Evolutionary conservation across 768 basidiomycete species (phyloP).

Genomic region (Lactifluus hygrophoroides): DNA sequence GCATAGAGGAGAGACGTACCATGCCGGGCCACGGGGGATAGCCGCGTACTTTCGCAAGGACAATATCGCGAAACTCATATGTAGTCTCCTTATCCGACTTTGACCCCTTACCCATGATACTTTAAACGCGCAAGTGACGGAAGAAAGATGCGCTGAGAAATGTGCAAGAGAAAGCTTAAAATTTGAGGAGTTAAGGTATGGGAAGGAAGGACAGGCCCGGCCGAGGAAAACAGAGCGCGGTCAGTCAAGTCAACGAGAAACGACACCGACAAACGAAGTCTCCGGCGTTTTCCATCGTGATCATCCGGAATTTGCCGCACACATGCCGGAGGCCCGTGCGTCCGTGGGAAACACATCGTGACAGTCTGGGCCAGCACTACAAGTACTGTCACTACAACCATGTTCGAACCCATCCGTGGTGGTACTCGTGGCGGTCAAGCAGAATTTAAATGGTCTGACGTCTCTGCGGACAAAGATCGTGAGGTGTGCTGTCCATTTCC

Average conservation of each 20-base stretch:
- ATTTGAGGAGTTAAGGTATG: neutral
- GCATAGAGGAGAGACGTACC: constrained; percentile 45
- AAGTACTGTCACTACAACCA: constrained; percentile 26
- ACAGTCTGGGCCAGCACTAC: too few relatives aligned
- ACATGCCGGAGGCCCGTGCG: constrained; percentile 10
- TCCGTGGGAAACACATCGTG: neutral
- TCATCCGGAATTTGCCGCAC: constrained; percentile 12
- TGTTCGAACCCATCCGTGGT: constrained; percentile 82
- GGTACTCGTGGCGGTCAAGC: constrained; percentile 90
- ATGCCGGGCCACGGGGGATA: constrained; percentile 94
- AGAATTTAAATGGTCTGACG: constrained; percentile 88
- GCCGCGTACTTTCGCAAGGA: constrained; percentile 89
- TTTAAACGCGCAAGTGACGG: constrained; percentile 14
- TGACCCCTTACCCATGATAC: constrained; percentile 30
- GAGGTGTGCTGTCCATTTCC: constrained; percentile 44
- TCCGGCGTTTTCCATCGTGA: constrained; percentile 9
- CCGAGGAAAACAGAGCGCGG: neutral
- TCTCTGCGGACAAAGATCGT: constrained; percentile 86
- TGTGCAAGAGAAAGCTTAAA: neutral
- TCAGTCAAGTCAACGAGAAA: neutral
- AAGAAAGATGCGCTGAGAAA: neutral
- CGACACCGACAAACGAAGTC: neutral
- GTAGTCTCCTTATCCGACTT: constrained; percentile 33
- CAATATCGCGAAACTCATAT: constrained; percentile 73
- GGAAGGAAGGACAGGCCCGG: neutral